Percentiles rank a stretch among this genome's conserved stretches.
Conservation (phyloP, 148 eudicot genomes). For the Cornus florida region DNA sequence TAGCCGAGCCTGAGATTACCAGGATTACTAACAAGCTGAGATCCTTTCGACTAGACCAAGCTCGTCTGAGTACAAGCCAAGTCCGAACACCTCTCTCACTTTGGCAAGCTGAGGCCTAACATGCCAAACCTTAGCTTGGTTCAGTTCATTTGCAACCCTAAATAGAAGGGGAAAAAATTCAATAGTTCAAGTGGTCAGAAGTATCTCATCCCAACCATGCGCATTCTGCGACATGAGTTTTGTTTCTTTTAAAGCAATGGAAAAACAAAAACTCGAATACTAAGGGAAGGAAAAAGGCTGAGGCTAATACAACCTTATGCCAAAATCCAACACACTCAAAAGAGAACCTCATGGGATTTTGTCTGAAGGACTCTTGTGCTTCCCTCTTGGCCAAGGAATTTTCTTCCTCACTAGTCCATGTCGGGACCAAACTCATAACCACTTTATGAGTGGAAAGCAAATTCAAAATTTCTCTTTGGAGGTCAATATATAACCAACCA, state of each 20-base stretch:
- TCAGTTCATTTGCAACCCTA: no score
- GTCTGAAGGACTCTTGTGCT: neutral
- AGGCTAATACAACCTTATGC: neutral
- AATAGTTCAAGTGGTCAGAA: no score
- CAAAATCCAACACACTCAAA: neutral
- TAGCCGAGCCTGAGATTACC: no score
- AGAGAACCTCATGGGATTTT: neutral
- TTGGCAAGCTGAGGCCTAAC: no score
- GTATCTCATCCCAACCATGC: neutral
- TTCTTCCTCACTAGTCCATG: neutral
- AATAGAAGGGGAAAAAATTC: no score
- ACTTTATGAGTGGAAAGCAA: neutral
- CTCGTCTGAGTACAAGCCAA: no score
- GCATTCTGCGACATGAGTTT: neutral
- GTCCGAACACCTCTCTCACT: no score
- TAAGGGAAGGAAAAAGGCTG: neutral
- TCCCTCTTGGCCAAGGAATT: neutral
- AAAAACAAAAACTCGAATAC: neutral
- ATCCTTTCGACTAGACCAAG: no score
- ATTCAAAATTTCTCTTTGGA: neutral
- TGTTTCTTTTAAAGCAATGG: neutral
- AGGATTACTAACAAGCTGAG: no score
- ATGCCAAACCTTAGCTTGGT: no score
- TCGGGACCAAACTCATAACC: neutral
- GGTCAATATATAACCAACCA: neutral